phyloP scores from a whole-genome alignment of 2,329 filamentous ascomycete genomes.

The Ascochyta rabiei region DNA sequence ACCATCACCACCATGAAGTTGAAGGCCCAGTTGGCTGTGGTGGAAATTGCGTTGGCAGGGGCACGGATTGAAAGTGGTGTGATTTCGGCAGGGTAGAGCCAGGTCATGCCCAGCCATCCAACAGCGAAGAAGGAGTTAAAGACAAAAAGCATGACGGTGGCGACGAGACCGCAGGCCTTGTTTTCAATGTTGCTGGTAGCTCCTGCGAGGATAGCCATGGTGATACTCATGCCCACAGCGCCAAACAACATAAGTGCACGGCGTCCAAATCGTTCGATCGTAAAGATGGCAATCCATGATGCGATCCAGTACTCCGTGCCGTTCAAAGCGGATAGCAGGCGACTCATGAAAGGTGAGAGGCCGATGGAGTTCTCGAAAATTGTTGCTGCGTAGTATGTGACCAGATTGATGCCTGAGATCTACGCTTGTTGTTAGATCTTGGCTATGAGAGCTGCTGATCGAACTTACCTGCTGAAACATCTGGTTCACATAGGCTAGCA shows the following conservation, averaged over 20 bases:
- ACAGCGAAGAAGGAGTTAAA: slow-evolving; percentile 92
- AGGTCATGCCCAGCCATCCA: slow-evolving; percentile 79
- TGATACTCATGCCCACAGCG: slow-evolving; percentile 43
- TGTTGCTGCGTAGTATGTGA: slow-evolving; percentile 53
- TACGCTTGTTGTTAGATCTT: slow-evolving; percentile 57
- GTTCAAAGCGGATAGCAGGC: slow-evolving; percentile 49
- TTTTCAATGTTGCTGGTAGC: slow-evolving; percentile 37
- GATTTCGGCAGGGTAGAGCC: slow-evolving; percentile 70
- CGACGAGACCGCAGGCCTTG: slow-evolving; percentile 43
- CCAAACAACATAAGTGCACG: slow-evolving; percentile 49
- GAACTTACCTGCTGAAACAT: slow-evolving; percentile 52
- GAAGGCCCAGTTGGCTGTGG: slow-evolving; percentile 63
- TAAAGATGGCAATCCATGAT: slow-evolving; percentile 51
- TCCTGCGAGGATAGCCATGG: slow-evolving; percentile 45
- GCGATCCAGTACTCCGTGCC: slow-evolving; percentile 51
- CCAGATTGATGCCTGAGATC: slow-evolving; percentile 46
- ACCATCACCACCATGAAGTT: slow-evolving; percentile 72
- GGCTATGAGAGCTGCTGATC: not conserved
- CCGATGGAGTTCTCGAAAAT: slow-evolving; percentile 53
- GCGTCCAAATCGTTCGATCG: slow-evolving; percentile 49
- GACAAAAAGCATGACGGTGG: slow-evolving; percentile 84
- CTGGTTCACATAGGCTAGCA: slow-evolving; percentile 52
- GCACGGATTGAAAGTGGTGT: slow-evolving; percentile 88
- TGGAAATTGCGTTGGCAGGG: slow-evolving; percentile 84
- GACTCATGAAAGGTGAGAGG: slow-evolving; percentile 42